phyloP scores from a whole-genome alignment of 345 rosid genomes.

The Eucalyptus globulus region DNA sequence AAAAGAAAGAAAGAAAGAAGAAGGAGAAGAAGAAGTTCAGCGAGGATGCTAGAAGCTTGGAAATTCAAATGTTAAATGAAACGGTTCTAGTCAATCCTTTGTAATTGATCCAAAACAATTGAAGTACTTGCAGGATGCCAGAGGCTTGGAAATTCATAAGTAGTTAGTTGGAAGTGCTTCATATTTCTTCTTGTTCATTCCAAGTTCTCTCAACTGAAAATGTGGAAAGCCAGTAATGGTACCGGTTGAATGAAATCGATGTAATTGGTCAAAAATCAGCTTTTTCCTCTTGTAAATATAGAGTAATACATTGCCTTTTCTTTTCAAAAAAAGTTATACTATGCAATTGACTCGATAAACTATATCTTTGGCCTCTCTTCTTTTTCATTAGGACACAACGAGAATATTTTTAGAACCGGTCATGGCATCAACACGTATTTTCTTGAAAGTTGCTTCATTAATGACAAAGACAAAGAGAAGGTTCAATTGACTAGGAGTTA shows the following conservation, averaged over 20 bases:
- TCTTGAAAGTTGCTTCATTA: neutral
- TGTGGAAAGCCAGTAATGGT: too few species aligned
- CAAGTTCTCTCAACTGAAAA: too few species aligned
- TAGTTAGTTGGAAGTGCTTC: too few species aligned
- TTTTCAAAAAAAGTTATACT: fast-evolving
- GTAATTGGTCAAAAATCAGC: neutral
- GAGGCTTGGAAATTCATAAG: too few species aligned
- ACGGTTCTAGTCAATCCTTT: too few species aligned
- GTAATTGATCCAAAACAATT: too few species aligned
- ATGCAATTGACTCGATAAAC: fast-evolving
- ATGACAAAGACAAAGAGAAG: neutral
- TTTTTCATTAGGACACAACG: neutral
- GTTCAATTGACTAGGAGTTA: neutral
- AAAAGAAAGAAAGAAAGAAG: too few species aligned
- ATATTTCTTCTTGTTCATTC: too few species aligned
- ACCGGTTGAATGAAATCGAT: neutral
- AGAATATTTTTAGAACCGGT: neutral
- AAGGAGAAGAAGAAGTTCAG: too few species aligned
- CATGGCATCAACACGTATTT: neutral
- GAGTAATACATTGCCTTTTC: neutral
- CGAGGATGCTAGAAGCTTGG: too few species aligned
- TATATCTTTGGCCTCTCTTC: neutral
- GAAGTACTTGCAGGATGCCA: too few species aligned
- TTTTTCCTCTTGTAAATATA: neutral
- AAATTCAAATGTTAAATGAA: too few species aligned